Evolutionary conservation across 2,329 filamentous ascomycete genomes (phyloP), one percentile per base, ranked within the genome.

Genomic region (Phialophora verrucosa): DNA sequence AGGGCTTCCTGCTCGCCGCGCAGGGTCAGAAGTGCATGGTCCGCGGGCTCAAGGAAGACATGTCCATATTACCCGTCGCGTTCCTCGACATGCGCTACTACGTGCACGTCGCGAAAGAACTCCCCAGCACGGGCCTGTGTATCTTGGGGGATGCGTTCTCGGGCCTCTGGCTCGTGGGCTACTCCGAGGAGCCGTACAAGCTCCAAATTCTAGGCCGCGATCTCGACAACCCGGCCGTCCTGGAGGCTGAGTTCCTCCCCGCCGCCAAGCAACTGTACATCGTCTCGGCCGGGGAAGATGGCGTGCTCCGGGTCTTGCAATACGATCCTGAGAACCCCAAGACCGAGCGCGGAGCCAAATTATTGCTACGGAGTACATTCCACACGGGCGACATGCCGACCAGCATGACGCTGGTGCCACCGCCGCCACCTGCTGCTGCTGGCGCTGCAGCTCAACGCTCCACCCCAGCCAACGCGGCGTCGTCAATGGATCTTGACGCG

Each of bases 1-100:
- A 95, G 78, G 95, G 91, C 1, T 92, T 94, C 71, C 88, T 96
- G 84, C 89, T 95, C 68, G 91, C 91, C 49, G 93, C 93, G 0
- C 95, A 99, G 76, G 95, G 95, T 0, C 93, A 97, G 75, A 99
- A 99, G 79, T 94, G 93, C 77, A 96, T 99, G 91, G 93, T 99
- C 1, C 86, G 95, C 66, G 95, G 95, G 49, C 84, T 99, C 2
- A 97, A 97, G 77, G 95, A 99, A 77, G 95, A 99, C 75, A 92
- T 93, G 0, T 93, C 91, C 1, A 85, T 98, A 60, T 83, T 98
- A 0, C 95, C 95, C 0, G 94, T 99, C 3, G 95, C 95, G 0
- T 99, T 99, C 75, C 91, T 99, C 84, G 95, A 99, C 75, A 96
- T 97, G 88, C 95, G 92, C 79, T 96, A 91, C 78, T 95, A 97